Percentiles rank a stretch among this genome's conserved stretches.
Conservation (phyloP, 495 filamentous ascomycete species). For the Penicillium paxilli region DNA sequence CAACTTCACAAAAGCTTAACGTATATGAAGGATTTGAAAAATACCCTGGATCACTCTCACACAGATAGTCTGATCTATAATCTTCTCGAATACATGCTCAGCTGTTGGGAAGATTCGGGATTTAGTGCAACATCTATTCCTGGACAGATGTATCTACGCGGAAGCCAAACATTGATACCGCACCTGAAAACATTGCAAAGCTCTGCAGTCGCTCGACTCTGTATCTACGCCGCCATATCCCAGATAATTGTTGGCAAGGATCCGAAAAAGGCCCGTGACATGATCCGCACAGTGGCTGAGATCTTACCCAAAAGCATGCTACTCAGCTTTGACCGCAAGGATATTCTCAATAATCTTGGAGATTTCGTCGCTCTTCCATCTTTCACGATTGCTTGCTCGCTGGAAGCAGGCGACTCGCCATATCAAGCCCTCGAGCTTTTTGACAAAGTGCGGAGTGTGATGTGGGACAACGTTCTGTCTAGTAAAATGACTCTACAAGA, state of each 20-base stretch:
- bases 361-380: neutral
- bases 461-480: constrained; percentile 1
- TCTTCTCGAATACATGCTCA: neutral
- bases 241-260: neutral
- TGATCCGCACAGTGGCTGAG: neutral
- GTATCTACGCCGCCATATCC: neutral
- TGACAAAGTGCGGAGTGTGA: constrained; percentile 7
- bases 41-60: neutral
- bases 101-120: neutral
- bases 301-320: constrained; percentile 4
- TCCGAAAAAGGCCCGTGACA: neutral
- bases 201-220: constrained; percentile 1
- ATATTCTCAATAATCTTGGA: constrained; percentile 1
- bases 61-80: neutral
- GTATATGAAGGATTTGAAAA: neutral
- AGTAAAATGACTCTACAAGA: neutral
- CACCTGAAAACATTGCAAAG: neutral
- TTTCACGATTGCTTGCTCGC: constrained; percentile 1
- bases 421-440: constrained; percentile 3
- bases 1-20: neutral
- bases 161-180: neutral
- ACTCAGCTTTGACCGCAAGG: constrained; percentile 1
- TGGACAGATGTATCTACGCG: neutral
- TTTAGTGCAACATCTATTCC: neutral
- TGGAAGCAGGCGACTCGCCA: neutral